phyloP scores from a whole-genome alignment of 1,139 yeast genomes.

The Suhomyces coccinellae region DNA sequence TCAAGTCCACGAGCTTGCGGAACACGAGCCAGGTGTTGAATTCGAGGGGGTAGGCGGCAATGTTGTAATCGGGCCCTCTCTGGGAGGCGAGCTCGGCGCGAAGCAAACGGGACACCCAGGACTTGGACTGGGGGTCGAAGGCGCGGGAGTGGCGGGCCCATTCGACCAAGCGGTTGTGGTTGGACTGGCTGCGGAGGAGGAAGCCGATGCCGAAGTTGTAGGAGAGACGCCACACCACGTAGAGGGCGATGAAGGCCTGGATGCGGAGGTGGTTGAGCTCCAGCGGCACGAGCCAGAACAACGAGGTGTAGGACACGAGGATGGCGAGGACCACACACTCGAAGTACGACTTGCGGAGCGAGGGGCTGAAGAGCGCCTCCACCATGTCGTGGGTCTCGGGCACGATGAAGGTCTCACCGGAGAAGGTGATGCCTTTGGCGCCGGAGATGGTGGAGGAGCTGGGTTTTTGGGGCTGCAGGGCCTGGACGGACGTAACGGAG shows the following conservation, averaged over 20 bases:
- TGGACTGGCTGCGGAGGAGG: slow-evolving; percentile 67
- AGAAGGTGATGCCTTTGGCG: slow-evolving; percentile 47
- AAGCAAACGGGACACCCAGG: slow-evolving; percentile 42
- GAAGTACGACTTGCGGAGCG: slow-evolving; percentile 64
- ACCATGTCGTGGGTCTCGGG: slow-evolving; percentile 90
- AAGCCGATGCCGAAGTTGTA: slow-evolving; percentile 83
- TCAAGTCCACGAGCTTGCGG: slow-evolving; percentile 77
- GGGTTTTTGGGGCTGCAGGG: too few species aligned
- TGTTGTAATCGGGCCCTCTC: slow-evolving; percentile 55
- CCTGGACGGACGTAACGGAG: neutral
- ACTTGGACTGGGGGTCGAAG: slow-evolving; percentile 31
- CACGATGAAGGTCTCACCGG: slow-evolving; percentile 56
- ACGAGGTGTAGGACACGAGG: slow-evolving; percentile 50
- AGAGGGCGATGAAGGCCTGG: slow-evolving; percentile 51
- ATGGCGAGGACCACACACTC: slow-evolving; percentile 60
- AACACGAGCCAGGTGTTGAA: slow-evolving; percentile 83
- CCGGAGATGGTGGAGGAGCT: slow-evolving; percentile 2
- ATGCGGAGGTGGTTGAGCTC: slow-evolving; percentile 34
- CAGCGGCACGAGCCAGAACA: slow-evolving; percentile 42
- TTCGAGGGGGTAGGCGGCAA: slow-evolving; percentile 62
- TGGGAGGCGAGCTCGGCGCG: slow-evolving; percentile 54
- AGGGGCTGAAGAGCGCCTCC: slow-evolving; percentile 76
- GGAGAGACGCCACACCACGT: slow-evolving; percentile 73
- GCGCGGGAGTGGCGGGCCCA: slow-evolving; percentile 52
- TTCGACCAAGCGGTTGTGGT: slow-evolving; percentile 53